Base-by-base conservation (phyloP, 192 early-diverging fungal genomes). In the Oehlia diaphana region DNA sequence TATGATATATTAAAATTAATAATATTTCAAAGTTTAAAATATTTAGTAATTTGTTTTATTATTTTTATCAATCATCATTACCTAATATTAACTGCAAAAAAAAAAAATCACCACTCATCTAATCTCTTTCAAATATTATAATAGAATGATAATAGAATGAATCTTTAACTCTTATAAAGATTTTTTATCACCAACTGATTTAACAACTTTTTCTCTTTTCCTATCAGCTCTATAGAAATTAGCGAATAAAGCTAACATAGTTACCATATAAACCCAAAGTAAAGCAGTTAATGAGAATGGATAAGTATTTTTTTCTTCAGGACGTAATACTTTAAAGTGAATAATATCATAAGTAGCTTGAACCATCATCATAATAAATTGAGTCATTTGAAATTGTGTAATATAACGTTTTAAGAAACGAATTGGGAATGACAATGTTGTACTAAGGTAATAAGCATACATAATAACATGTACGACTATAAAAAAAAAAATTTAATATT, bases 361-460 rank as follows among this genome's bases (percentile, higher is more conserved):
- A 44, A 83, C 79, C 82, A 87, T 82, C 85, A 89, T 91, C 80
- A 86, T 77, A 80, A 82, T 82, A 81, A 92, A 92, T 82, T 92
- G 91, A 13, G 91, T 92, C 89, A 92, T 89, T 82, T 92, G 91
- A 61, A 90, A 88, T 44, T 79, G 71, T 9, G 91, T 92, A 53
- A 92, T 92, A 83, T 88, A 92, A 70, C 83, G 83, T 83, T 91
- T 91, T 79, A 92, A 72, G 79, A 92, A 91, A 6, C 82, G 79
- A 14, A 92, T 89, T 76, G 87, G 87, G 68, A 86, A 81, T 72
- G 88, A 85, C 14, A 89, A 81, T 35, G 84, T 77, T 14, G 87
- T 83, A 58, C 87, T 84, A 49, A 92, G 79, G 82, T 92, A 92
- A 82, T 92, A 92, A 4, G 89, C 91, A 76, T 92, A 92, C 91